Evolutionary conservation across 768 basidiomycete species (phyloP).

Genomic region (Leccinum aurantiacum): DNA sequence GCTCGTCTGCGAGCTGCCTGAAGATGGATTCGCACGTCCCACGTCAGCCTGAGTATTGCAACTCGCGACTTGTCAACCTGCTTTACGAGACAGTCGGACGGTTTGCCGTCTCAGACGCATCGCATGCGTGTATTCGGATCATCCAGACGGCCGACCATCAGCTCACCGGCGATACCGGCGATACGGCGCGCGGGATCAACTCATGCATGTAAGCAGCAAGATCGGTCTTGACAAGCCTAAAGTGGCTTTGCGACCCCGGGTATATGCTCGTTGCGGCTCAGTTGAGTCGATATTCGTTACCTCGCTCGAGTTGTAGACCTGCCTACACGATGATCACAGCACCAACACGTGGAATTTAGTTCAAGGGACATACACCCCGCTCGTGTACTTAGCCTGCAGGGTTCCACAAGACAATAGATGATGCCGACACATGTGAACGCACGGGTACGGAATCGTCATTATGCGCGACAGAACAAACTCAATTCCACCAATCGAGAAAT

Average conservation of each 20-base stretch:
- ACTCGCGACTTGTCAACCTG: background rate
- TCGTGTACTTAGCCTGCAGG: background rate
- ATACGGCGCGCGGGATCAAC: conserved; percentile 5
- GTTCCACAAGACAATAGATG: background rate
- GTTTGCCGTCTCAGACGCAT: conserved; percentile 1
- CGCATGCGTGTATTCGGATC: background rate
- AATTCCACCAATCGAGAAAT: background rate
- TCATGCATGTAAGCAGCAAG: background rate
- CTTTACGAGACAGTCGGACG: conserved; percentile 1
- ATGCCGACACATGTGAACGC: background rate
- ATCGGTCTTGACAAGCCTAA: background rate
- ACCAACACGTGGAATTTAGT: background rate
- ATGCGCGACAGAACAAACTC: conserved; percentile 2
- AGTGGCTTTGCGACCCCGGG: background rate
- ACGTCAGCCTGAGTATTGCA: background rate
- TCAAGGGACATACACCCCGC: background rate
- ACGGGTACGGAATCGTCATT: background rate
- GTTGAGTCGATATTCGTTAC: background rate
- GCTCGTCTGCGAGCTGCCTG: background rate
- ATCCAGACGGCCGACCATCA: background rate
- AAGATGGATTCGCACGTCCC: background rate
- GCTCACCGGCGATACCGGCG: background rate
- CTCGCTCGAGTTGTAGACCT: background rate
- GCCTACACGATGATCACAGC: background rate
- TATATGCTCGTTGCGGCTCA: background rate